Evolutionary conservation across 768 basidiomycete genomes (phyloP), one percentile per base, ranked within the genome.

Genomic region (Porpolomopsis calyptriformis): DNA sequence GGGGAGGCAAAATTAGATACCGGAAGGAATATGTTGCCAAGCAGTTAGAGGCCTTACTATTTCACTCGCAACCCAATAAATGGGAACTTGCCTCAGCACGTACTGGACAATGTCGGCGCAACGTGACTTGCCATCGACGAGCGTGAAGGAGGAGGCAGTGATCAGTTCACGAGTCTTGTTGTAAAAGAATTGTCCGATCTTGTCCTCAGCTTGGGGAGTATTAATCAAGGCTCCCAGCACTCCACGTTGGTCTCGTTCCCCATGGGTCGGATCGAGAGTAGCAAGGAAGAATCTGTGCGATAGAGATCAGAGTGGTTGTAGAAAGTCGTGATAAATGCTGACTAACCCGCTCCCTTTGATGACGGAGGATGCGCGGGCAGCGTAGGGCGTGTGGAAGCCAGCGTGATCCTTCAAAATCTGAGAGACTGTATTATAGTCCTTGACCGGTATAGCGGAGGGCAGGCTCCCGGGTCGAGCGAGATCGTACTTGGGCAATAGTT

Each of bases 41-140:
- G 7, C 23, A 34, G 7, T 12, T 33, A 22, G 9, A 44, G 5
- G 2, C 67, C 80, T 39, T 49, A 88, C 88, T 26, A 90, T 63
- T 38, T 86, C 78, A 18, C 61, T 62, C 3, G 84, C 79, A 22
- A 71, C 77, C 84, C 86, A 91, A 50, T 74, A 62, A 20, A 86
- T 62, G 9, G 88, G 80, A 1, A 82, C 70, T 27, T 66, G 55
- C 56, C 74, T 80, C 48, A 88, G 55, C 6, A 89, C 82, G 52
- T 84, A 76, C 12, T 71, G 70, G 10, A 82, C 79, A 40, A 90
- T 63, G 55, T 91, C 82, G 14, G 87, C 71, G 33, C 68, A 71
- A 22, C 57, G 64, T 4, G 65, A 65, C 29, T 74, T 71, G 19
- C 70, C 64, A n/a, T 75, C 78, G 11, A 81, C 72, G n/a, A 79